Evolutionary conservation across 1,284 basidiomycete genomes (phyloP).

Genomic region (Ceratobasidium sp.): DNA sequence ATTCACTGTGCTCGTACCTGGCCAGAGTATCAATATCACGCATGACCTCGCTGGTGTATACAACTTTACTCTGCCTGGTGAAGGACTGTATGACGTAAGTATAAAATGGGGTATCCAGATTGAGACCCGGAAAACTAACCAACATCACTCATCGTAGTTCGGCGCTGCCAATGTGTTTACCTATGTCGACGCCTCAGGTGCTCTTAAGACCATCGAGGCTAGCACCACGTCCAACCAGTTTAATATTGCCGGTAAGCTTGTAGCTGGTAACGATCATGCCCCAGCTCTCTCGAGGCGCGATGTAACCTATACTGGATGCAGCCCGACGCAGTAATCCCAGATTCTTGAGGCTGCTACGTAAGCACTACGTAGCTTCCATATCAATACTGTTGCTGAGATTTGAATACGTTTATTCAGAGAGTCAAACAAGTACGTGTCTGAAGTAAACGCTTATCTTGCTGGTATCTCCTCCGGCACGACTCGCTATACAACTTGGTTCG

Average conservation of each 20-base stretch:
- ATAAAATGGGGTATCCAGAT: background rate
- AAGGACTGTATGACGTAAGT: slow-evolving; percentile 31
- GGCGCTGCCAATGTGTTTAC: slow-evolving; percentile 39
- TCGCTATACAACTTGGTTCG: too few relatives aligned
- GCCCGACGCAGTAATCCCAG: slow-evolving; percentile 18
- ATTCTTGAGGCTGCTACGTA: background rate
- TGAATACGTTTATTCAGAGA: too few relatives aligned
- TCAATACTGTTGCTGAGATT: too few relatives aligned
- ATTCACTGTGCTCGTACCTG: slow-evolving; percentile 46
- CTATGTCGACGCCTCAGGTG: slow-evolving; percentile 37
- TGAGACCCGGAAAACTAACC: background rate
- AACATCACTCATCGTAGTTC: slow-evolving; percentile 6
- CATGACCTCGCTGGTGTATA: slow-evolving; percentile 48
- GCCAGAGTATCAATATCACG: slow-evolving; percentile 45
- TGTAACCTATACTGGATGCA: slow-evolving; percentile 39
- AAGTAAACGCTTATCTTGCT: too few relatives aligned
- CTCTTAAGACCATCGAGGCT: slow-evolving; percentile 38
- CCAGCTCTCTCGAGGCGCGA: slow-evolving; percentile 20
- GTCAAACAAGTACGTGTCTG: too few relatives aligned
- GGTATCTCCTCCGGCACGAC: too few relatives aligned
- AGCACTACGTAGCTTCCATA: too few relatives aligned
- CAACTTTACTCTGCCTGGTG: slow-evolving; percentile 48
- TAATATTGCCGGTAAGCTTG: slow-evolving; percentile 46
- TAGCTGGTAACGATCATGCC: slow-evolving; percentile 10
- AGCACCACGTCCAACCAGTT: slow-evolving; percentile 24